Percentiles rank a stretch among this genome's conserved stretches.
Conservation (phyloP, 2,329 filamentous ascomycete species). For the Juglanconis sp. region DNA sequence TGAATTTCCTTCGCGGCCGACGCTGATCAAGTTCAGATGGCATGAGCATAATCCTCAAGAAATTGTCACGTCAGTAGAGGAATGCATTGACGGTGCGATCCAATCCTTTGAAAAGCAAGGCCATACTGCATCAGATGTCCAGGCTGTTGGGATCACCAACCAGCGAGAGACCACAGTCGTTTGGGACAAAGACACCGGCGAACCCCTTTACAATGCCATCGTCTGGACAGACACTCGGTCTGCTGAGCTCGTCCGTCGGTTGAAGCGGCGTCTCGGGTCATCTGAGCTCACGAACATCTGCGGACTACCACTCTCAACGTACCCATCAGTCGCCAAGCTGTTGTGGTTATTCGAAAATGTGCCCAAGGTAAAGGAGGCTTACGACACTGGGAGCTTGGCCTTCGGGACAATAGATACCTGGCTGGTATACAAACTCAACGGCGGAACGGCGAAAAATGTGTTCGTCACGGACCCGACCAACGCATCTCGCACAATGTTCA, state of each 20-base stretch:
- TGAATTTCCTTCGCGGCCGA: background rate
- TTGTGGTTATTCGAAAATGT: conserved; percentile 73
- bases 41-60: conserved; percentile 81
- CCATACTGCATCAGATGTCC: conserved; percentile 65
- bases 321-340: conserved; percentile 75
- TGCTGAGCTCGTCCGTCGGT: conserved; percentile 66
- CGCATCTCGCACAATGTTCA: conserved; percentile 84
- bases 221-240: conserved; percentile 84
- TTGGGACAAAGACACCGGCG: conserved; percentile 74
- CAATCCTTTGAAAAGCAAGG: conserved; percentile 66
- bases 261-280: conserved; percentile 64
- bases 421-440: conserved; percentile 77
- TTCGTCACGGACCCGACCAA: conserved; percentile 79
- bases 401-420: conserved; percentile 82
- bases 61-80: conserved; percentile 67
- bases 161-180: conserved; percentile 80
- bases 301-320: conserved; percentile 77
- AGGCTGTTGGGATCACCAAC: conserved; percentile 76
- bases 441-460: conserved; percentile 60
- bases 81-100: conserved; percentile 73
- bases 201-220: conserved; percentile 76
- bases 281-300: conserved; percentile 66
- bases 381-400: conserved; percentile 67
- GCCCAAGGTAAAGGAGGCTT: conserved; percentile 63
- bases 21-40: conserved; percentile 53